Evolutionary conservation across 2,329 filamentous ascomycete species (phyloP).

Genomic region (Coniella vitis): DNA sequence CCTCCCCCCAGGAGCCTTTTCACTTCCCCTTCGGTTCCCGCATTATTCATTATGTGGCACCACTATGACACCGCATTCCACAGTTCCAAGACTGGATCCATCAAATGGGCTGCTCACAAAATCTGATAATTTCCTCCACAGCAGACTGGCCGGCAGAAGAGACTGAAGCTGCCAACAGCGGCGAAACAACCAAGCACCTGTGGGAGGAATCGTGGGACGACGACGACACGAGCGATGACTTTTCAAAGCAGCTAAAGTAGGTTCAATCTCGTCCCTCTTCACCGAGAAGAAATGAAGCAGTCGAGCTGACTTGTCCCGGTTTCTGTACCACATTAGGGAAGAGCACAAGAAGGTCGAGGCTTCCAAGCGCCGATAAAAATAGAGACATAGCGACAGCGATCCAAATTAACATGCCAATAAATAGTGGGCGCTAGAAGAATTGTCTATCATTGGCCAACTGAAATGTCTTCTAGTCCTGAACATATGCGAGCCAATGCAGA

Average conservation of each 20-base stretch:
- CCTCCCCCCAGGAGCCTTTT: not conserved
- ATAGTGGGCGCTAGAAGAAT: not conserved
- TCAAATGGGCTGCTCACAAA: too few relatives aligned
- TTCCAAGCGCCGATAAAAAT: constrained; percentile 53
- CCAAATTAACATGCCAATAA: not conserved
- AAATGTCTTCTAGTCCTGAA: too few relatives aligned
- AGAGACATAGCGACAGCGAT: not conserved
- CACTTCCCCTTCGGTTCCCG: too few relatives aligned
- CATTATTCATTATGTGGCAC: too few relatives aligned
- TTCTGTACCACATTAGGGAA: constrained; percentile 52
- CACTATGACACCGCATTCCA: too few relatives aligned
- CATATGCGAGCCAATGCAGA: too few relatives aligned
- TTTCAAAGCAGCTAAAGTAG: constrained; percentile 88
- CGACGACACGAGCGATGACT: constrained; percentile 94
- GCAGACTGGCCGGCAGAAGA: constrained; percentile 91
- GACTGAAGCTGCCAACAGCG: constrained; percentile 68
- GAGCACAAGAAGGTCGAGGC: constrained; percentile 92
- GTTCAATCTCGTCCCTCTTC: constrained; percentile 24
- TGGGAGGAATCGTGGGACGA: constrained; percentile 99
- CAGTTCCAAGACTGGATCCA: too few relatives aligned
- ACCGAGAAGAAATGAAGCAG: too few relatives aligned
- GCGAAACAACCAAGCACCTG: constrained; percentile 66
- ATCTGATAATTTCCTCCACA: too few relatives aligned
- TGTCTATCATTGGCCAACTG: not conserved
- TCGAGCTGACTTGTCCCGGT: not conserved